Conservation (phyloP, 148 eudicot species). For the Fallopia convolvulus region DNA sequence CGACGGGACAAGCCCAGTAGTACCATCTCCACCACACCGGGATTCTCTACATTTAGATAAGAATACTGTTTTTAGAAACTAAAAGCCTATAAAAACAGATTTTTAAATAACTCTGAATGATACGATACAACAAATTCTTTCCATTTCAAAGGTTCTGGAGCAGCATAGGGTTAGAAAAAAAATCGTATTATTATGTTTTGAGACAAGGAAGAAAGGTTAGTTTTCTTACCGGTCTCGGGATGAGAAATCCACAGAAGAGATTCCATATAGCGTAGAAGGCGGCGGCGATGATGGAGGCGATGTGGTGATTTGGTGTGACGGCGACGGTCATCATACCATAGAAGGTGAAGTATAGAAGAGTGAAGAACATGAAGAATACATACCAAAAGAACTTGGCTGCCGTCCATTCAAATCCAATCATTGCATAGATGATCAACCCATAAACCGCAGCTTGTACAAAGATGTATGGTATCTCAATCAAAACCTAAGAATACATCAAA, state of each 20-base stretch:
- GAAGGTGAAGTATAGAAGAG: constrained; percentile 33
- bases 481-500: constrained; percentile 14
- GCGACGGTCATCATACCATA: constrained; percentile 47
- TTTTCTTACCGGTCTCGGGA: constrained; percentile 31
- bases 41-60: constrained; percentile 7
- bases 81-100: too few relatives aligned
- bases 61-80: too few relatives aligned
- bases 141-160: too few relatives aligned
- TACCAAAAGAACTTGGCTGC: constrained; percentile 31
- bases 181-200: too few relatives aligned
- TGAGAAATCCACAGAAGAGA: constrained; percentile 36
- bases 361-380: constrained; percentile 30
- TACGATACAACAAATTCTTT: too few relatives aligned
- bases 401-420: constrained; percentile 43
- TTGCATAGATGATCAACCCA: constrained; percentile 31
- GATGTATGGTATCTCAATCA: constrained; percentile 32
- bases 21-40: constrained; percentile 74
- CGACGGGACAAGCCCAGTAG: constrained; percentile 50
- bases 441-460: constrained; percentile 22
- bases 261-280: constrained; percentile 32
- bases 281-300: constrained; percentile 25
- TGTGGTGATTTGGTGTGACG: constrained; percentile 26
- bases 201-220: too few relatives aligned
- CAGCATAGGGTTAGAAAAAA: too few relatives aligned
- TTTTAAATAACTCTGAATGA: too few relatives aligned